phyloP scores from a whole-genome alignment of 2,329 filamentous ascomycete species.

The Fusarium avenaceum region DNA sequence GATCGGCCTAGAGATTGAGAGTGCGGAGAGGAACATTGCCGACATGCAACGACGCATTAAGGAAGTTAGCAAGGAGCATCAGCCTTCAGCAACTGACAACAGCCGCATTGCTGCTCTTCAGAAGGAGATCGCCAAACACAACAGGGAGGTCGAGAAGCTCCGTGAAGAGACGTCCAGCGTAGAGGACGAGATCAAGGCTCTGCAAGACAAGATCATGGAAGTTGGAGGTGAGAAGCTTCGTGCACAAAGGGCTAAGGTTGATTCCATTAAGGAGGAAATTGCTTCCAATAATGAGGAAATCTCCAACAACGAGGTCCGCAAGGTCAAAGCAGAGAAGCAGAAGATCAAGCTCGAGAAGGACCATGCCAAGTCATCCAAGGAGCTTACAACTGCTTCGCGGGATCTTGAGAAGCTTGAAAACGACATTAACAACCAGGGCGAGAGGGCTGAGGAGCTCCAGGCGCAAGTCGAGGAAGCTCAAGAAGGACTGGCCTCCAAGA shows the following conservation, averaged over 20 bases:
- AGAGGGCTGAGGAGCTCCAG: constrained; percentile 79
- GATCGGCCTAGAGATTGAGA: constrained; percentile 88
- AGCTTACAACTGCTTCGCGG: constrained; percentile 76
- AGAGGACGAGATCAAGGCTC: constrained; percentile 90
- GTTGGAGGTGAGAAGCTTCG: constrained; percentile 94
- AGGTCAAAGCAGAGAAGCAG: constrained; percentile 94
- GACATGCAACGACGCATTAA: constrained; percentile 88
- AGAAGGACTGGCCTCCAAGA: constrained; percentile 81
- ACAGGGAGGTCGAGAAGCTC: constrained; percentile 83
- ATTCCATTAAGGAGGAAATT: constrained; percentile 88
- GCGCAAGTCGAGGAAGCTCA: constrained; percentile 85
- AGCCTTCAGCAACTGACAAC: constrained; percentile 85
- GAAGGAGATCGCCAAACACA: constrained; percentile 80
- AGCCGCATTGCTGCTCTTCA: constrained; percentile 78
- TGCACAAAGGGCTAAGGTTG: constrained; percentile 90
- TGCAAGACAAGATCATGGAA: constrained; percentile 99
- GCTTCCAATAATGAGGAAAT: constrained; percentile 83
- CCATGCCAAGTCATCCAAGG: constrained; percentile 80
- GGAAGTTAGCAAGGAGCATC: constrained; percentile 85
- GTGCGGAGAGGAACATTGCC: constrained; percentile 83
- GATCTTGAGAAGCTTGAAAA: constrained; percentile 84
- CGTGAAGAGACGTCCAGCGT: constrained; percentile 88
- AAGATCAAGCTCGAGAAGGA: constrained; percentile 89
- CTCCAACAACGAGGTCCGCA: constrained; percentile 87
- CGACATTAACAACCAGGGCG: constrained; percentile 82